Base-by-base conservation (phyloP, 169 alveolate genomes). In the Eimeria praecox region DNA sequence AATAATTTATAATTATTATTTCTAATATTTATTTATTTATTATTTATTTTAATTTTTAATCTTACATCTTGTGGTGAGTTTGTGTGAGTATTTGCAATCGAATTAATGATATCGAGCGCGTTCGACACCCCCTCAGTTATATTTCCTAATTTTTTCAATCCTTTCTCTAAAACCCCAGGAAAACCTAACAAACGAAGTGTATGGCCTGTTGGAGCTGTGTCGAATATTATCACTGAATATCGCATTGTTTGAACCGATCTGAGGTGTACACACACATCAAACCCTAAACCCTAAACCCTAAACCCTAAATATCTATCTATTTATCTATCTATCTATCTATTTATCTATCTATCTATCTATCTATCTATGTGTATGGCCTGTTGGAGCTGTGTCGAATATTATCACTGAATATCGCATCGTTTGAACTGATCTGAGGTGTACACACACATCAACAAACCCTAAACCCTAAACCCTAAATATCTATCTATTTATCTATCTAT, bases 141-240 rank as follows among this genome's bases (percentile, higher is more conserved):
- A 75, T 98, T 97, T 40, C 98, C 97, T 42, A 99, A 73, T 95
- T 99, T 98, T 30, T 98, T 98, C 40, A 99, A 95, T 16, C 99
- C 99, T 97, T 99, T 99, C 38, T 99, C 99, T 42, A 99, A 97
- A 75, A 99, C 96, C 54, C 98, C 98, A 0, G 99, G 99, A 97
- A 99, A 99, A 75, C 99, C 98, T 35, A 99, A 97, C 49, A 99
- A 98, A 96, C 99, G 98, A 62, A 99, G 97, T 24, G 99, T 99
- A 96, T 99, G 99, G 0, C 99, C 99, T 18, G 99, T 99, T 22
- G 99, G 99, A 38, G 99, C 99, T 4, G 99, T 99, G 93, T 99
- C 99, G 96, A 99, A 99, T 8, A 99, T 98, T 0, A 99, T 98
- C 2, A 33, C 40, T 54, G 99, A 99, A 95, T 98, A 99, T 86